These are phyloP conservation scores for Penicillium steckii DNA, from an alignment of 495 filamentous ascomycete genomes.

Conservation along the genomic window DNA sequence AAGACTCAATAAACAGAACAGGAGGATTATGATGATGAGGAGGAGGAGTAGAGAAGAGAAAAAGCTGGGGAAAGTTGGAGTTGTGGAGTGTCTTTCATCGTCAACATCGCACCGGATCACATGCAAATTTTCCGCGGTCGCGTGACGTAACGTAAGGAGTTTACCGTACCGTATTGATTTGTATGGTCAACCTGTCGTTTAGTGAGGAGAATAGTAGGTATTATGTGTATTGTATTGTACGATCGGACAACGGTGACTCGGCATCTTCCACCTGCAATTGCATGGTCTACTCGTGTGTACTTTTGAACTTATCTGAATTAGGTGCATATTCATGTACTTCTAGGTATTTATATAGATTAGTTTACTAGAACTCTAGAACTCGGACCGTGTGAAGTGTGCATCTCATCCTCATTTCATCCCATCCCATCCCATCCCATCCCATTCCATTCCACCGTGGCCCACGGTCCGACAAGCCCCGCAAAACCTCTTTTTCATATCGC, in stretches of 20 bases:
- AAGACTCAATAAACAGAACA: background rate
- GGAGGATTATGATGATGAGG: background rate
- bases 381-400: too few relatives aligned
- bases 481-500: background rate
- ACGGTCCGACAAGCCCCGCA: conserved; percentile 2
- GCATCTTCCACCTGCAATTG: too few relatives aligned
- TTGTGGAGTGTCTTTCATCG: conserved; percentile 16
- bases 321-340: background rate
- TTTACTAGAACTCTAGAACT: too few relatives aligned
- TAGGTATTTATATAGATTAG: background rate
- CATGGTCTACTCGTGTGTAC: too few relatives aligned
- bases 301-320: too few relatives aligned
- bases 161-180: too few relatives aligned
- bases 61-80: conserved; percentile 26
- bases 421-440: conserved; percentile 9
- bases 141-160: conserved; percentile 38
- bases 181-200: too few relatives aligned
- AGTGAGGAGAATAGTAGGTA: background rate
- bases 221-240: background rate
- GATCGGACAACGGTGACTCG: background rate
- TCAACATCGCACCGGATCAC: conserved; percentile 28
- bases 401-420: too few relatives aligned
- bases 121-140: conserved; percentile 41
- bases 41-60: conserved; percentile 6
- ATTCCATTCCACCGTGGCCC: background rate